A percentile compares a stretch with the other conserved stretches of the same genome.
phyloP scores from a whole-genome alignment of 1,284 basidiomycete genomes.

The Trichosporon coremiiforme region DNA sequence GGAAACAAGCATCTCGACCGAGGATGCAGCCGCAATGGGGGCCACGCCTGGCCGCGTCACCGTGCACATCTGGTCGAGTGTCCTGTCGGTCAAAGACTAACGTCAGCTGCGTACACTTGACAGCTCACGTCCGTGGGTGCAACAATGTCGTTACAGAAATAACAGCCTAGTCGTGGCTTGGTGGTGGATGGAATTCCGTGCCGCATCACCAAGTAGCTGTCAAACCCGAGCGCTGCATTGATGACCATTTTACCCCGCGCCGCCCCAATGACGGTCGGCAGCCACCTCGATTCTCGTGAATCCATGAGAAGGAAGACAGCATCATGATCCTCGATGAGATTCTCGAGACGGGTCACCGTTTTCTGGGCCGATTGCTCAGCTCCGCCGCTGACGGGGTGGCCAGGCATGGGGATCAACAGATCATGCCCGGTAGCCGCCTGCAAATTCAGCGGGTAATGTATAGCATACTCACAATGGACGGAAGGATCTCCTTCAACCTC shows the following conservation, averaged over 20 bases:
- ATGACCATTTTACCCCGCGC: conserved; percentile 88
- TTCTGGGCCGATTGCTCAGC: conserved; percentile 61
- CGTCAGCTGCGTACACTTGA: neutral
- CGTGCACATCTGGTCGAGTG: conserved; percentile 98
- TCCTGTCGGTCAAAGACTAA: conserved; percentile 88
- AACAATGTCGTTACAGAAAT: conserved; percentile 98
- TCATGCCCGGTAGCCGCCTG: conserved; percentile 76
- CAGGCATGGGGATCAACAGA: conserved; percentile 93
- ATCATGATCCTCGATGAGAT: conserved; percentile 80
- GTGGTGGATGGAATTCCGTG: conserved; percentile 57
- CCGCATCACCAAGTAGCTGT: conserved; percentile 95
- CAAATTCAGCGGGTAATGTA: neutral
- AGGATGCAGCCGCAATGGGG: conserved; percentile 84
- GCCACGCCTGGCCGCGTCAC: conserved; percentile 96
- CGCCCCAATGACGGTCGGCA: conserved; percentile 85
- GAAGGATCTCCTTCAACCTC: conserved; percentile 84
- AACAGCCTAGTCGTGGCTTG: conserved; percentile 70
- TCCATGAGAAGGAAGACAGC: conserved; percentile 96
- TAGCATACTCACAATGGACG: conserved; percentile 72
- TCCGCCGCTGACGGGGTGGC: conserved; percentile 74
- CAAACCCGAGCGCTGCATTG: conserved; percentile 94
- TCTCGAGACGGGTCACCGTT: conserved; percentile 70
- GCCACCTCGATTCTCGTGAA: conserved; percentile 91
- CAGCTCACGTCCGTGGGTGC: conserved; percentile 84
- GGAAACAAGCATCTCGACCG: conserved; percentile 88